Percentiles rank a stretch among this genome's conserved stretches.
phyloP scores from a whole-genome alignment of 2,329 filamentous ascomycete genomes.

The Alternaria arbusti region DNA sequence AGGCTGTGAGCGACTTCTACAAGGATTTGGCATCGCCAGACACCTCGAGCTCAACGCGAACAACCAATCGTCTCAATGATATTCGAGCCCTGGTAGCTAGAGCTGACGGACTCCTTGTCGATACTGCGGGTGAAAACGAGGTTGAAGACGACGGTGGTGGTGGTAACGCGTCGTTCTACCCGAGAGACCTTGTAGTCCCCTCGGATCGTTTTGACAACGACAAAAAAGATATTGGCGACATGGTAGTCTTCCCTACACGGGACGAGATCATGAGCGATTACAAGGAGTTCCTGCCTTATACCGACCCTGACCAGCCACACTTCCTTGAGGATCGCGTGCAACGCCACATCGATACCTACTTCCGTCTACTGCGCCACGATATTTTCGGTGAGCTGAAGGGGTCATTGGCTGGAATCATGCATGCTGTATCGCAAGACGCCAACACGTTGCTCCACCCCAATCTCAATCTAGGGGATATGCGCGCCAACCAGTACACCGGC shows the following conservation, averaged over 20 bases:
- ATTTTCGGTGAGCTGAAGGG: slow-evolving; percentile 41
- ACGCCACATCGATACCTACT: slow-evolving; percentile 43
- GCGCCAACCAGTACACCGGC: slow-evolving; percentile 26
- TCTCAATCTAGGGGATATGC: slow-evolving; percentile 24
- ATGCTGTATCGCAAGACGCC: slow-evolving; percentile 11
- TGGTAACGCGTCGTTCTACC: slow-evolving; percentile 35
- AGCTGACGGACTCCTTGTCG: slow-evolving; percentile 22
- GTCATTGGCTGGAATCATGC: slow-evolving; percentile 27
- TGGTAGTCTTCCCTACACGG: slow-evolving; percentile 41
- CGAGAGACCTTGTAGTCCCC: slow-evolving; percentile 28
- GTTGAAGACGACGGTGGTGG: too few relatives aligned
- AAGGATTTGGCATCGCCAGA: not conserved
- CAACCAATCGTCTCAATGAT: slow-evolving; percentile 6
- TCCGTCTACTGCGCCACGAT: slow-evolving; percentile 43
- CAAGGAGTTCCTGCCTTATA: slow-evolving; percentile 45
- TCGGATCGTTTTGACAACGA: slow-evolving; percentile 43
- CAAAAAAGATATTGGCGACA: slow-evolving; percentile 35
- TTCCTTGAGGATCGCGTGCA: slow-evolving; percentile 29
- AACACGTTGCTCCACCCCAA: slow-evolving; percentile 9
- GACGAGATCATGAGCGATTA: slow-evolving; percentile 47
- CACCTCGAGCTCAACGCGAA: not conserved
- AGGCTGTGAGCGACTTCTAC: slow-evolving; percentile 8
- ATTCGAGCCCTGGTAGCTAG: slow-evolving; percentile 24
- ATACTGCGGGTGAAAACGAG: not conserved
- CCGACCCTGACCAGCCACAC: slow-evolving; percentile 36